A percentile compares a stretch with the other conserved stretches of the same genome.
Evolutionary conservation across 345 rosid species (phyloP).

Genomic region (Euphorbia tirucalli): DNA sequence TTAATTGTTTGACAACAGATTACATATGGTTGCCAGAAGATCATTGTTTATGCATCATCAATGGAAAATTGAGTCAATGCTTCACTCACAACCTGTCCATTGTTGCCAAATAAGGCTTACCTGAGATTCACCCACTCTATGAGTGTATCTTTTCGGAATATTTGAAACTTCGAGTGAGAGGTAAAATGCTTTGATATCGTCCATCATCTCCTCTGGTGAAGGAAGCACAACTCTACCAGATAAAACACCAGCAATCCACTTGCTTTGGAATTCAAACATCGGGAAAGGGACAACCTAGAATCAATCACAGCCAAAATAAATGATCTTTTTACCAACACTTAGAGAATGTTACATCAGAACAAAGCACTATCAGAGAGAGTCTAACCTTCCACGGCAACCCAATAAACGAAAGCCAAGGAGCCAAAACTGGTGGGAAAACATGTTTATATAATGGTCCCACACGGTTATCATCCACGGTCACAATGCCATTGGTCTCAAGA

Average conservation of each 20-base stretch:
- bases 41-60: too few species aligned
- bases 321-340: not conserved
- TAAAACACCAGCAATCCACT: slow-evolving; percentile 82
- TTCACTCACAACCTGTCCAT: too few species aligned
- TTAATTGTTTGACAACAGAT: too few species aligned
- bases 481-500: slow-evolving; percentile 68
- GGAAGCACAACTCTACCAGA: slow-evolving; percentile 72
- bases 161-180: slow-evolving; percentile 47
- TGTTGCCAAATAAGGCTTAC: slow-evolving; percentile 42
- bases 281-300: slow-evolving; percentile 62
- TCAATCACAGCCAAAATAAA: not conserved
- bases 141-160: slow-evolving; percentile 43
- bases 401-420: slow-evolving; percentile 76
- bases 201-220: slow-evolving; percentile 63
- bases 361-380: slow-evolving; percentile 8
- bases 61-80: too few species aligned
- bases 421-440: slow-evolving; percentile 65
- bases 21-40: too few species aligned
- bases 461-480: slow-evolving; percentile 71
- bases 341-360: not conserved
- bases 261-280: slow-evolving; percentile 71
- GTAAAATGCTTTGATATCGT: slow-evolving; percentile 51
- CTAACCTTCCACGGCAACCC: slow-evolving; percentile 77
- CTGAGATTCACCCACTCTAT: slow-evolving; percentile 40
- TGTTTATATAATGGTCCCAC: slow-evolving; percentile 83